Base-by-base conservation (phyloP, 306 rosid species). In the Alnus rubra region DNA sequence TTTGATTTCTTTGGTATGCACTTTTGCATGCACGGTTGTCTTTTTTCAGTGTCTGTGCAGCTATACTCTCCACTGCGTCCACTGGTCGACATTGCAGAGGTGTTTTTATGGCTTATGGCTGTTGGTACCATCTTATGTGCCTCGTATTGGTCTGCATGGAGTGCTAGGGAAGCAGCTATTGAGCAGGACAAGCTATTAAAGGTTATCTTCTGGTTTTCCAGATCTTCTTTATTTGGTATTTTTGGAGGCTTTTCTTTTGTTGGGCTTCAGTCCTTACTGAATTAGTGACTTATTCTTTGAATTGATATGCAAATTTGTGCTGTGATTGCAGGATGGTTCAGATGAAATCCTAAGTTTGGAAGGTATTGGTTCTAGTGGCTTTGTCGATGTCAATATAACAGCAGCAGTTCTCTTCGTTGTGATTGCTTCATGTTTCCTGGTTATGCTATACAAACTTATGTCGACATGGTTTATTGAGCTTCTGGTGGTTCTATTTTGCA, bases 91-190 rank as follows among this genome's bases (percentile, higher is more conserved):
- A 92, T 94, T 53, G 98, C 98, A 18, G 98, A 94, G 91, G 97
- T 94, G 52, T 94, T 94, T 90, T 69, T 94, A 76, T 94, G 98
- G 98, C 98, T 94, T 53, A 94, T 94, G 98, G 98, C 98, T 81
- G 97, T 92, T 81, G 97, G 97, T 63, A 94, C 98, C 85, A 90
- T 94, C 87, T 81, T 94, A 75, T 87, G 91, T 88, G 93, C 93
- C 56, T 94, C 98, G 49, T 94, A 88, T 85, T 94, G 98, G 98
- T 92, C 98, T 82, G 97, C 97, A 42, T 91, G 98, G 98, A 88
- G 90, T 65, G 90, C 97, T 56, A 82, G 94, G 85, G 98, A 94
- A 89, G 93, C 93, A 52, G 92, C 90, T 76, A 86, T 92, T 68
- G 98, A 94, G 86, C 89, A 81, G 77, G 97, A 94, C 79, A 92